Percentiles rank a stretch among this genome's conserved stretches.
Evolutionary conservation across 768 basidiomycete species (phyloP).

Genomic region (Mycena vitilis): DNA sequence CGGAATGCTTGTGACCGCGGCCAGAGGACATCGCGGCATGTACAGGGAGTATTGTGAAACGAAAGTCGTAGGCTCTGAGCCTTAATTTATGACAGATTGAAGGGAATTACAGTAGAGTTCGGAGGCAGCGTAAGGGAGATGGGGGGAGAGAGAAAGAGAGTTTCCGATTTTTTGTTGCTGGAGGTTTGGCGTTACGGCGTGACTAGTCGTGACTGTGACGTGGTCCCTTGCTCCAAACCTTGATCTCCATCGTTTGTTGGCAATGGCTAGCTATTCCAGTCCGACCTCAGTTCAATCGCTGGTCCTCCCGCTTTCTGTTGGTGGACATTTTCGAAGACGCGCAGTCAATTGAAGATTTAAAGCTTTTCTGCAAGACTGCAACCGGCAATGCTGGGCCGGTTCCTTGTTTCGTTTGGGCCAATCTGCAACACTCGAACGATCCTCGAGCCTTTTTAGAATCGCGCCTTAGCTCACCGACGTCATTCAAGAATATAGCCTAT

Average conservation of each 20-base stretch:
- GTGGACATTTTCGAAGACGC: no score
- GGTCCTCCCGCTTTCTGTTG: no score
- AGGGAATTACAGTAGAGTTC: constrained; percentile 28
- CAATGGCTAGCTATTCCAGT: no score
- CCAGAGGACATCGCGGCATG: constrained; percentile 61
- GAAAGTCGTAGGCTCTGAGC: constrained; percentile 37
- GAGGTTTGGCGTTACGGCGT: neutral
- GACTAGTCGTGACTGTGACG: neutral
- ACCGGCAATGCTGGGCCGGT: no score
- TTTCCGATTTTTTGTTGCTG: constrained; percentile 30
- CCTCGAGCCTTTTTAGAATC: neutral
- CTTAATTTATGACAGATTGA: constrained; percentile 35
- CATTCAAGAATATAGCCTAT: neutral
- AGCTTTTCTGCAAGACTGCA: no score
- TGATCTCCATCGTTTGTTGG: no score
- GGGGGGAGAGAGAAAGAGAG: constrained; percentile 5
- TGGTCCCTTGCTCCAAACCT: neutral
- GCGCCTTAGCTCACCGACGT: neutral
- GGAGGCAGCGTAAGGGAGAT: constrained; percentile 12
- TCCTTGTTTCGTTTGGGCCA: neutral
- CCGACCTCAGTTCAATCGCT: neutral
- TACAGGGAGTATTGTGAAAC: constrained; percentile 40
- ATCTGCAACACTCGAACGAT: neutral
- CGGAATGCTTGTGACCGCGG: constrained; percentile 70
- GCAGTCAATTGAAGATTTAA: no score